Evolutionary conservation across 768 basidiomycete genomes (phyloP).

Genomic region (Pleurotus giganteus): DNA sequence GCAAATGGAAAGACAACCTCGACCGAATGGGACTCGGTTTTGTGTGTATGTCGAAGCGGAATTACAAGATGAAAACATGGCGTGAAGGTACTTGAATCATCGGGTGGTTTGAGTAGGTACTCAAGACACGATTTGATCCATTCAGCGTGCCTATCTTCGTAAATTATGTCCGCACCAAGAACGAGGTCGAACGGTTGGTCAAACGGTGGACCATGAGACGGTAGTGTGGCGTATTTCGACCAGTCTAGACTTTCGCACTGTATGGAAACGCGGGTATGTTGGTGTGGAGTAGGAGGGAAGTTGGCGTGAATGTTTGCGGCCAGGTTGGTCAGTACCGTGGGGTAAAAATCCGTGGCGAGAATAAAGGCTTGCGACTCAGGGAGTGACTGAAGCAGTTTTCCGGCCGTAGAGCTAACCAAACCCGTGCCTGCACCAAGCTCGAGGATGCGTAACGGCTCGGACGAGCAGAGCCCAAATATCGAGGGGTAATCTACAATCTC

Average conservation of each 20-base stretch:
- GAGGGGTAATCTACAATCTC: slow-evolving; percentile 59
- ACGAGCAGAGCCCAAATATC: slow-evolving; percentile 40
- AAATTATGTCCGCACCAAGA: slow-evolving; percentile 82
- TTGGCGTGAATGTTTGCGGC: slow-evolving; percentile 57
- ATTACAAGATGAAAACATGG: slow-evolving; percentile 68
- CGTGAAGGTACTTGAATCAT: background rate
- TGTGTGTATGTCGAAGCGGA: slow-evolving; percentile 68
- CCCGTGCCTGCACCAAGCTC: slow-evolving; percentile 89
- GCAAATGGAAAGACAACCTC: slow-evolving; percentile 48
- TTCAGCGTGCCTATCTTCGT: slow-evolving; percentile 64
- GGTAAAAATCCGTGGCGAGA: slow-evolving; percentile 77
- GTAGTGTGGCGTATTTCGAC: slow-evolving; percentile 26
- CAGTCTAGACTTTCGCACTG: slow-evolving; percentile 57
- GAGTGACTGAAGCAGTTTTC: slow-evolving; percentile 36
- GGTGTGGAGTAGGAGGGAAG: slow-evolving; percentile 27
- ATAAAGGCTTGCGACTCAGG: slow-evolving; percentile 28
- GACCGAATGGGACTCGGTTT: slow-evolving; percentile 54
- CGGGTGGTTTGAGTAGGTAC: slow-evolving; percentile 40
- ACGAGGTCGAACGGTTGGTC: slow-evolving; percentile 61
- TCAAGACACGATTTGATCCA: slow-evolving; percentile 69
- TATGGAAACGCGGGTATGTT: background rate
- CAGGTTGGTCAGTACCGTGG: slow-evolving; percentile 71
- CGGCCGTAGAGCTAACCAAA: slow-evolving; percentile 63
- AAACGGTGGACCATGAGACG: slow-evolving; percentile 19
- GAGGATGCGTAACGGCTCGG: slow-evolving; percentile 44